Evolutionary conservation across 148 eudicot genomes (phyloP).

Genomic region (Oxyria digyna): DNA sequence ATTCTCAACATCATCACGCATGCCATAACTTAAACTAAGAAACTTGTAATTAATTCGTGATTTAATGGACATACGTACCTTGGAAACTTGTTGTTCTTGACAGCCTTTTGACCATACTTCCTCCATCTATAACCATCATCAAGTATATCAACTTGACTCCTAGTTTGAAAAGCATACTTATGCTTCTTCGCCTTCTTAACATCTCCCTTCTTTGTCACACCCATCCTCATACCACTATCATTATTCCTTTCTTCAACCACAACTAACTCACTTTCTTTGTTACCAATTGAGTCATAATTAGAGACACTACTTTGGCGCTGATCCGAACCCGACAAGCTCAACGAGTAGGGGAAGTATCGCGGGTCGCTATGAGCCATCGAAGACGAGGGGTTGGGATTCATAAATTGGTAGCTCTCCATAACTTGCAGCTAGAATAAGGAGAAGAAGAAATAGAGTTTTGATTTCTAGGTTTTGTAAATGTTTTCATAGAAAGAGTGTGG

Average conservation of each 20-base stretch:
- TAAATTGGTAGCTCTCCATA: not conserved
- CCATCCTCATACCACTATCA: not conserved
- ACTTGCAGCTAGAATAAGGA: not conserved
- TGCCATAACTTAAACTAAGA: no score
- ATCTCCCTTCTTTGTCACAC: constrained; percentile 16
- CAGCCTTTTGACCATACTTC: constrained; percentile 65
- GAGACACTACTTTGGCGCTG: not conserved
- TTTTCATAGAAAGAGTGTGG: not conserved
- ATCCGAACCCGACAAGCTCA: not conserved
- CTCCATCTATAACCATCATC: constrained; percentile 76
- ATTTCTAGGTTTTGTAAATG: not conserved
- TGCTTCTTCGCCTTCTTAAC: constrained; percentile 24
- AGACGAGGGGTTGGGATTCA: not conserved
- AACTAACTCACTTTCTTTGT: not conserved
- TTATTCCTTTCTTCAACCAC: not conserved
- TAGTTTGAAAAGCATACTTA: constrained; percentile 52
- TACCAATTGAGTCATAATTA: not conserved
- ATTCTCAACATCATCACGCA: no score
- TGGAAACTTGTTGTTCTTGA: constrained; percentile 48
- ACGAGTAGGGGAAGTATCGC: not conserved
- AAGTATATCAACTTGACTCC: constrained; percentile 63
- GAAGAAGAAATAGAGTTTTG: not conserved
- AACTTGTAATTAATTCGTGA: not conserved
- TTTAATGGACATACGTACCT: constrained; percentile 20
- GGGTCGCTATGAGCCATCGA: not conserved